Conservation (phyloP, 2,329 filamentous ascomycete genomes). For the Claviceps pazoutovae region DNA sequence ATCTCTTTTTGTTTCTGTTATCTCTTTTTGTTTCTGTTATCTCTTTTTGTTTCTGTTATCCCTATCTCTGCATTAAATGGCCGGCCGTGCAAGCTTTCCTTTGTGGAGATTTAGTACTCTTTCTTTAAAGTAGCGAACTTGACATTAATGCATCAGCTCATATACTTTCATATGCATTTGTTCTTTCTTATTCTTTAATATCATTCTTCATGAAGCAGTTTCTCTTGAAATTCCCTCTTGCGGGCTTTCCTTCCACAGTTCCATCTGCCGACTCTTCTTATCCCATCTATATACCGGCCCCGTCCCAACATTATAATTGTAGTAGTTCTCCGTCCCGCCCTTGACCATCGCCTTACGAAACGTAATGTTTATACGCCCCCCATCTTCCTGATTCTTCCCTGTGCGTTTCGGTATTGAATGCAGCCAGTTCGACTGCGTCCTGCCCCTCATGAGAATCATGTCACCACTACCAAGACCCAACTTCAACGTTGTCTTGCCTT, state of each 20-base stretch:
- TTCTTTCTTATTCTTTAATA: not conserved
- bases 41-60: not conserved
- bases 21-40: no score
- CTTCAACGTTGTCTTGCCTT: slow-evolving; percentile 30
- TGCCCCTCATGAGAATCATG: slow-evolving; percentile 66
- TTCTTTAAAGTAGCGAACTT: not conserved
- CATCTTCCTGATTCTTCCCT: slow-evolving; percentile 46
- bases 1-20: no score
- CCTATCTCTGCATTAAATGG: not conserved
- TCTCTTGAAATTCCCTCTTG: not conserved
- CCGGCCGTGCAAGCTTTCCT: slow-evolving; percentile 4
- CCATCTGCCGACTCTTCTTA: slow-evolving; percentile 35
- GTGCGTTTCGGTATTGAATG: slow-evolving; percentile 66
- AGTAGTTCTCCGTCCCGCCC: slow-evolving; percentile 69
- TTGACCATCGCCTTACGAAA: slow-evolving; percentile 58
- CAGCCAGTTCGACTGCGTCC: slow-evolving; percentile 63
- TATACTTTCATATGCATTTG: not conserved
- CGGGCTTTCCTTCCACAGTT: slow-evolving; percentile 18
- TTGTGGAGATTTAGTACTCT: not conserved
- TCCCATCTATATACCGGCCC: slow-evolving; percentile 60
- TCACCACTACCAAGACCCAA: slow-evolving; percentile 51
- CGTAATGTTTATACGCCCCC: slow-evolving; percentile 63
- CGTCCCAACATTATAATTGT: slow-evolving; percentile 66
- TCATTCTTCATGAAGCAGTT: not conserved
- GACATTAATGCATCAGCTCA: not conserved